A percentile compares a stretch with the other conserved stretches of the same genome.
phyloP scores from a whole-genome alignment of 2,329 filamentous ascomycete genomes.

The Aspergillus pseudoterreus region DNA sequence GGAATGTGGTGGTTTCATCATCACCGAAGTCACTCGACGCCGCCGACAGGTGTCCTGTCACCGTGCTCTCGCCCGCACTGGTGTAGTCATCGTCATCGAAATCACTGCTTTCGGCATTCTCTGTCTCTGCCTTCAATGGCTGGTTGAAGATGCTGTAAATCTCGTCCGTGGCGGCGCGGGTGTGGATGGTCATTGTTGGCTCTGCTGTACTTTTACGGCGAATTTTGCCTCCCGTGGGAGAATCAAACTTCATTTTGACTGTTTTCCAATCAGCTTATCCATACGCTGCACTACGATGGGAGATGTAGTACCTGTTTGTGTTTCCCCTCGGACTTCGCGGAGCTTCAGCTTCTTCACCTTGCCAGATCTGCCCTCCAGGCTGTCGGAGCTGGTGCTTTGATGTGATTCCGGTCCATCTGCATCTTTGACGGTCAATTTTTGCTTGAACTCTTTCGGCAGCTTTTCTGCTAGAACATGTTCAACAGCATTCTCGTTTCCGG shows the following conservation, averaged over 20 bases:
- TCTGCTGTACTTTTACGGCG: slow-evolving; percentile 73
- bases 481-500: slow-evolving; percentile 28
- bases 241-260: slow-evolving; percentile 94
- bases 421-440: slow-evolving; percentile 28
- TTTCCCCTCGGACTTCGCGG: slow-evolving; percentile 79
- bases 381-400: slow-evolving; percentile 3
- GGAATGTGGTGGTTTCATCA: slow-evolving; percentile 47
- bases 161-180: slow-evolving; percentile 89
- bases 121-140: slow-evolving; percentile 57
- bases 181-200: slow-evolving; percentile 98
- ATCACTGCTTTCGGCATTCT: slow-evolving; percentile 59
- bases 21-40: slow-evolving; percentile 63
- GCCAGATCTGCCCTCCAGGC: slow-evolving; percentile 29
- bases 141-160: slow-evolving; percentile 98
- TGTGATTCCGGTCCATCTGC: slow-evolving; percentile 13
- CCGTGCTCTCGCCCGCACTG: slow-evolving; percentile 81
- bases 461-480: slow-evolving; percentile 19
- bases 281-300: not conserved
- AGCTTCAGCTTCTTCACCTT: slow-evolving; percentile 70
- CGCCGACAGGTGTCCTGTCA: slow-evolving; percentile 62
- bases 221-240: slow-evolving; percentile 78
- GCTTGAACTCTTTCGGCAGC: slow-evolving; percentile 28
- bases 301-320: slow-evolving; percentile 72
- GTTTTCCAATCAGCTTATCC: slow-evolving; percentile 2
- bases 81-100: slow-evolving; percentile 74